Evolutionary conservation across 2,329 filamentous ascomycete species (phyloP).

Genomic region (Cladosporium sp.): DNA sequence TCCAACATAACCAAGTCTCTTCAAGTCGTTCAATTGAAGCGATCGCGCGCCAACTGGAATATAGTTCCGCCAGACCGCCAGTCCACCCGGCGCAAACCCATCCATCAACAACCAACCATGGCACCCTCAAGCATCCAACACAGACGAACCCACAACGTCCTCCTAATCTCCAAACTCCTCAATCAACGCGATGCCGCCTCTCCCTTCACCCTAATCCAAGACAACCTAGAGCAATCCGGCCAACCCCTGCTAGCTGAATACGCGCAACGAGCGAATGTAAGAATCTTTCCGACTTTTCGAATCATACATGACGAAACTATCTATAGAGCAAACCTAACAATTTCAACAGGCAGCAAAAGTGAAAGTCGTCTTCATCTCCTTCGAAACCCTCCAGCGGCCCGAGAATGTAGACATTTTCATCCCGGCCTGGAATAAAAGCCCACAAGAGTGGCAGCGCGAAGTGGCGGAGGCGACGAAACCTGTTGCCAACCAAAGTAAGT

Average conservation of each 20-base stretch:
- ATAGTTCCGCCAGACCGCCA: no score
- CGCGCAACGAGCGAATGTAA: conserved; percentile 66
- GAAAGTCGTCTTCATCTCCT: conserved; percentile 71
- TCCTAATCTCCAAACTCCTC: conserved; percentile 77
- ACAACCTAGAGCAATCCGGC: conserved; percentile 77
- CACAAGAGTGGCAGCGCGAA: conserved; percentile 28
- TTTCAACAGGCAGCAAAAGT: conserved; percentile 54
- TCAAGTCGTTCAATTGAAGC: no score
- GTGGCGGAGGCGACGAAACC: conserved; percentile 17
- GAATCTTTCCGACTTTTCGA: not conserved
- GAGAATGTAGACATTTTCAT: conserved; percentile 64
- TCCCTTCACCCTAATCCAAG: conserved; percentile 79
- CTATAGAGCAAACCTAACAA: conserved; percentile 49
- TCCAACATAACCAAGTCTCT: no score
- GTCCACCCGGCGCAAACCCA: not conserved
- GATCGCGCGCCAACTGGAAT: no score
- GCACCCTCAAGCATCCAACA: conserved; percentile 40
- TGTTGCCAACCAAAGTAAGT: not conserved
- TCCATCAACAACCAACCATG: not conserved
- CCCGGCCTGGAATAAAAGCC: conserved; percentile 28
- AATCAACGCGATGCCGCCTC: conserved; percentile 71
- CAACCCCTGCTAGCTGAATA: conserved; percentile 68
- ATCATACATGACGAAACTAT: conserved; percentile 54
- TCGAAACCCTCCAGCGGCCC: conserved; percentile 65
- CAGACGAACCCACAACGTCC: conserved; percentile 74